These are phyloP conservation scores for Urochloa ruziziensis DNA, from an alignment of 176 grass and related monocot species.

Conservation along the genomic window DNA sequence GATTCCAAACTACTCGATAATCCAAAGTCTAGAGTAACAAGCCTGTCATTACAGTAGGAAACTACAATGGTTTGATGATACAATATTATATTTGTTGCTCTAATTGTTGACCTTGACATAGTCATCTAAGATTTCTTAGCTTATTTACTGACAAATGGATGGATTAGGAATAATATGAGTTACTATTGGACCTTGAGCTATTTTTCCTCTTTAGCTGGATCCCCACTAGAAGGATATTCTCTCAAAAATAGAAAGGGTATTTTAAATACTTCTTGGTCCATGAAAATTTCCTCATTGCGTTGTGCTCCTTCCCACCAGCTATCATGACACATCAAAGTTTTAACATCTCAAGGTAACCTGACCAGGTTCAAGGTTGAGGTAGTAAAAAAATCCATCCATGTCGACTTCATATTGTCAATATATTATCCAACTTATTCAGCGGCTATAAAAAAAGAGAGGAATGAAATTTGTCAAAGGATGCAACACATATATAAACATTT, in stretches of 20 bases:
- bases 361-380: neutral
- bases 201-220: neutral
- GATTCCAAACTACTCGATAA: neutral
- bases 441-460: neutral
- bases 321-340: neutral
- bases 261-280: neutral
- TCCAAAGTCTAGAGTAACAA: neutral
- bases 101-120: neutral
- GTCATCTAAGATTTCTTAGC: neutral
- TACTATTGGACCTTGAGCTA: neutral
- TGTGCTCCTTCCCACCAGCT: neutral
- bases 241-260: neutral
- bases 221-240: neutral
- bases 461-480: neutral
- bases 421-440: neutral
- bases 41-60: neutral
- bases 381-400: neutral
- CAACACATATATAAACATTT: conserved; percentile 1
- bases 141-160: neutral
- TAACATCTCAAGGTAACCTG: neutral
- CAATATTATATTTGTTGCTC: neutral
- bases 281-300: neutral
- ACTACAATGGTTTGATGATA: neutral
- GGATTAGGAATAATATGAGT: neutral
- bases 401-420: neutral